Evolutionary conservation across 2,329 filamentous ascomycete species (phyloP).

Genomic region (Thielaviopsis cerberus): DNA sequence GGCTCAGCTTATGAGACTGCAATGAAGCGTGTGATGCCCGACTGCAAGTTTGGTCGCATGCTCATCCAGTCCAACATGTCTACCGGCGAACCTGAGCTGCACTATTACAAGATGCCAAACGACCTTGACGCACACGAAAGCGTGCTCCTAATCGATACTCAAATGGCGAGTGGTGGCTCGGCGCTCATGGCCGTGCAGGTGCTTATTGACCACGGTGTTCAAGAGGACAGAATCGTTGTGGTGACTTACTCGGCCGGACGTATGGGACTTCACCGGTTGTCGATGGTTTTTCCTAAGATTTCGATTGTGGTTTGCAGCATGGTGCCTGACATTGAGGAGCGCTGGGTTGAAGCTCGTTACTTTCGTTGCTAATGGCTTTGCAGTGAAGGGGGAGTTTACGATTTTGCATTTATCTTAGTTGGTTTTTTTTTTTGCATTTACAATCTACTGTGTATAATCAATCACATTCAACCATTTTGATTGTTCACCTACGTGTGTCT

Average conservation of each 20-base stretch:
- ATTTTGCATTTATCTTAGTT: no score
- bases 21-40: slow-evolving; percentile 74
- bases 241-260: slow-evolving; percentile 82
- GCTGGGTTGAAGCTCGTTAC: slow-evolving; percentile 82
- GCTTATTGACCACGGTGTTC: slow-evolving; percentile 82
- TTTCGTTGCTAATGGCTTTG: slow-evolving; percentile 49
- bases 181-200: slow-evolving; percentile 88
- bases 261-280: slow-evolving; percentile 65
- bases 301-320: slow-evolving; percentile 72
- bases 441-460: no score
- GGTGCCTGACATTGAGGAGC: slow-evolving; percentile 61
- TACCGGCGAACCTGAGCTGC: slow-evolving; percentile 79
- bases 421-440: no score
- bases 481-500: no score
- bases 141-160: slow-evolving; percentile 74
- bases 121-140: slow-evolving; percentile 58
- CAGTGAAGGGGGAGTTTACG: no score
- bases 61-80: slow-evolving; percentile 76
- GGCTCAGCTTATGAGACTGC: slow-evolving; percentile 79
- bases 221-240: slow-evolving; percentile 69
- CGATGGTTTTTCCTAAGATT: slow-evolving; percentile 74
- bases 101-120: slow-evolving; percentile 65
- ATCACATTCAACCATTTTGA: no score
- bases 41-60: slow-evolving; percentile 74
- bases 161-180: slow-evolving; percentile 80